Evolutionary conservation across 2,329 filamentous ascomycete species (phyloP).

Genomic region (Clarireedia monteithiana): DNA sequence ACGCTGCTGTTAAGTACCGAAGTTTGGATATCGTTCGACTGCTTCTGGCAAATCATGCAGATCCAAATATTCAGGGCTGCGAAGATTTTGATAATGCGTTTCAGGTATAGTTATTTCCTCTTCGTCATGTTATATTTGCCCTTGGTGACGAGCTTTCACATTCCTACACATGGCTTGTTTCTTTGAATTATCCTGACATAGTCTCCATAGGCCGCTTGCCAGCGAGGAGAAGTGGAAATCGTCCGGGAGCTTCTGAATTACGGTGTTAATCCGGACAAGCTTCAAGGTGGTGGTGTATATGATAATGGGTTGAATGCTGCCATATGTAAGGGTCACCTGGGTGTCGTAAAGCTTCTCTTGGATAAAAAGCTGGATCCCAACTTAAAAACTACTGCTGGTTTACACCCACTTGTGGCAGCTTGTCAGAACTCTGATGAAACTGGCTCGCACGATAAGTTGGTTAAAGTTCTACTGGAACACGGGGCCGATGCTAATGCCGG

Average conservation of each 20-base stretch:
- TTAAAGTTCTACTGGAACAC: background rate
- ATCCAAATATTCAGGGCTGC: background rate
- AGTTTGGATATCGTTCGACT: background rate
- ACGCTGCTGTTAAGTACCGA: background rate
- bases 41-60: background rate
- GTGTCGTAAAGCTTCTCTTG: background rate
- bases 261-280: background rate
- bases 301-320: background rate
- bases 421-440: background rate
- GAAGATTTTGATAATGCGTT: background rate
- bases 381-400: background rate
- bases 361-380: background rate
- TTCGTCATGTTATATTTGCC: background rate
- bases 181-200: background rate
- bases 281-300: background rate
- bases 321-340: background rate
- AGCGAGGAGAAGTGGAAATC: background rate
- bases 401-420: background rate
- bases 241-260: background rate
- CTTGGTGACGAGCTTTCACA: background rate
- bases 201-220: background rate
- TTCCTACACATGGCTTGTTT: background rate
- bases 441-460: background rate
- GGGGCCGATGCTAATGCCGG: background rate
- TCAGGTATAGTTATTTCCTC: background rate